These are phyloP conservation scores for Nicotiana obtusifolia DNA, from an alignment of 257 asterid genomes.

Conservation along the genomic window DNA sequence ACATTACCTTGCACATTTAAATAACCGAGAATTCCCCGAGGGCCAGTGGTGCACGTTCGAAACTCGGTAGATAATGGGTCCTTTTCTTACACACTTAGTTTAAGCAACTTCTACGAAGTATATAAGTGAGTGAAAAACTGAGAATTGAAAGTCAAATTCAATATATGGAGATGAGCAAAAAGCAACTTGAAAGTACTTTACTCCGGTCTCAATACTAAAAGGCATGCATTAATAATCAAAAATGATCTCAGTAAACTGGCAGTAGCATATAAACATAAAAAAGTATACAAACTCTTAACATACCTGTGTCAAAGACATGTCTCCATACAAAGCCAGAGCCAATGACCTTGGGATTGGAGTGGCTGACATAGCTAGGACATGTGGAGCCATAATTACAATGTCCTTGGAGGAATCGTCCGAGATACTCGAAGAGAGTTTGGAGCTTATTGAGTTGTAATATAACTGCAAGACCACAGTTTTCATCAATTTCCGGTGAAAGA, in stretches of 20 bases:
- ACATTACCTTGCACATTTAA: not conserved
- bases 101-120: not conserved
- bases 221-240: not conserved
- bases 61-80: not conserved
- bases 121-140: not conserved
- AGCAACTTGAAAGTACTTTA: not conserved
- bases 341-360: constrained; percentile 97
- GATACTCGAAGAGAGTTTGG: constrained; percentile 41
- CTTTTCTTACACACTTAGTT: not conserved
- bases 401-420: constrained; percentile 36
- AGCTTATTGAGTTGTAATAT: constrained; percentile 47
- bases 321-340: constrained; percentile 93
- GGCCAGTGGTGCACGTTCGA: not conserved
- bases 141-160: not conserved
- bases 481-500: constrained; percentile 8
- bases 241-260: not conserved
- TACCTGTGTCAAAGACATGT: constrained; percentile 96
- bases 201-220: not conserved
- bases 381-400: constrained; percentile 72
- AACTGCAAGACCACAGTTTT: constrained; percentile 48
- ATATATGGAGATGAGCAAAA: not conserved
- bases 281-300: constrained; percentile 17
- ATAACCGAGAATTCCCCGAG: not conserved
- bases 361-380: constrained; percentile 95
- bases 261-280: not conserved